A percentile compares a stretch with the other conserved stretches of the same genome.
These are phyloP conservation scores for Yarrowia sp. DNA, from an alignment of 805 yeast species.

Conservation along the genomic window DNA sequence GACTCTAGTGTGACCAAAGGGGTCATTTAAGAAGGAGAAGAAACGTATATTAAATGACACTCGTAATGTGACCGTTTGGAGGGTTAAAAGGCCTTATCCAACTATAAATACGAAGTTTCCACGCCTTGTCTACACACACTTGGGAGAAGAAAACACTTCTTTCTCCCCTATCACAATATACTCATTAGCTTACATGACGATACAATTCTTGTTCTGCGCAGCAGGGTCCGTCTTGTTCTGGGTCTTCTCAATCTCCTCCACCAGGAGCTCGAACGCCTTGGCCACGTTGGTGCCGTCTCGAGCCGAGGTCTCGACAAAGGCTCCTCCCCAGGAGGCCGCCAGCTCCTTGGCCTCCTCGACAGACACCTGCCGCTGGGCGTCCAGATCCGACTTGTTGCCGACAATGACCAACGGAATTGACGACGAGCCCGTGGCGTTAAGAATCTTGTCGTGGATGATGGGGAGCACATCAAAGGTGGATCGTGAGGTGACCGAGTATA, in stretches of 20 bases:
- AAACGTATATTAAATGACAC: not conserved
- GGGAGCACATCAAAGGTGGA: slow-evolving; percentile 78
- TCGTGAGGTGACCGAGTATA: slow-evolving; percentile 80
- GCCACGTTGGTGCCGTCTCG: slow-evolving; percentile 75
- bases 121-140: too few species aligned
- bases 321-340: slow-evolving; percentile 71
- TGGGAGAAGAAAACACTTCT: too few species aligned
- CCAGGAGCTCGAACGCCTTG: slow-evolving; percentile 65
- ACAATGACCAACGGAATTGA: slow-evolving; percentile 79
- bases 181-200: slow-evolving; percentile 51
- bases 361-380: slow-evolving; percentile 65
- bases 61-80: too few species aligned
- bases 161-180: too few species aligned
- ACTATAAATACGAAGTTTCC: too few species aligned
- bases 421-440: slow-evolving; percentile 66
- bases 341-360: slow-evolving; percentile 64
- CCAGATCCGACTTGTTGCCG: slow-evolving; percentile 78
- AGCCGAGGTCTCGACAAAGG: slow-evolving; percentile 84
- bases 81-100: too few species aligned
- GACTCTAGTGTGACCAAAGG: not conserved
- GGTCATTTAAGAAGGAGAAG: not conserved
- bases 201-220: slow-evolving; percentile 58
- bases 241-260: slow-evolving; percentile 66
- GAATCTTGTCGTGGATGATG: slow-evolving; percentile 80
- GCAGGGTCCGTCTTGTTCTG: slow-evolving; percentile 54